A percentile compares a stretch with the other conserved stretches of the same genome.
Conservation (phyloP, 306 rosid genomes). For the Datisca glomerata region DNA sequence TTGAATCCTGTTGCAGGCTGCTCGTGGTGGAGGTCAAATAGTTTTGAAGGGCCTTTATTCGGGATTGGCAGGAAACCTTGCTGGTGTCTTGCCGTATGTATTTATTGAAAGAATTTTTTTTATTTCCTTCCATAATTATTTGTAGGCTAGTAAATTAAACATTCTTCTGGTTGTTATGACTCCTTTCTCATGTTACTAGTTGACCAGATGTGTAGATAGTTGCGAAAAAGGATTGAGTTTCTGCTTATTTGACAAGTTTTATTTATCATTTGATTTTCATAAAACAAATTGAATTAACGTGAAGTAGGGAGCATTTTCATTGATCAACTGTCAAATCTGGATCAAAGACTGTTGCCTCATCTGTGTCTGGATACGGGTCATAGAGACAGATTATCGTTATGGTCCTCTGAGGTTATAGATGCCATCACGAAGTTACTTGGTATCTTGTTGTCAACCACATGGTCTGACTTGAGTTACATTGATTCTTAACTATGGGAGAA, state of each 20-base stretch:
- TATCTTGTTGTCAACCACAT: too few relatives aligned
- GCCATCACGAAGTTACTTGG: too few relatives aligned
- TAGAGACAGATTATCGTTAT: not conserved
- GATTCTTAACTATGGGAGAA: too few relatives aligned
- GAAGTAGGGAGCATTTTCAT: slow-evolving; percentile 1
- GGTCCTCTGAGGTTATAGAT: too few relatives aligned
- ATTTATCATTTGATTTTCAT: slow-evolving; percentile 1
- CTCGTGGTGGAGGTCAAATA: slow-evolving; percentile 78
- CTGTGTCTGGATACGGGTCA: not conserved
- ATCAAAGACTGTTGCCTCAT: not conserved
- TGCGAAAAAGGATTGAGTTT: too few relatives aligned
- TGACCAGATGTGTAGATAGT: too few relatives aligned
- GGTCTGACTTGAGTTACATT: too few relatives aligned
- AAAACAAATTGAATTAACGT: too few relatives aligned
- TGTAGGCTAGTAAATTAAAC: not conserved
- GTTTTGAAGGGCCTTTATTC: slow-evolving; percentile 78
- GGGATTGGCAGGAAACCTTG: slow-evolving; percentile 92
- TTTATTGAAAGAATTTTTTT: slow-evolving; percentile 9
- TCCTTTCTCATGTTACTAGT: too few relatives aligned
- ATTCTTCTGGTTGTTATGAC: too few relatives aligned
- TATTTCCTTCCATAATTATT: not conserved
- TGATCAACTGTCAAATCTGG: not conserved
- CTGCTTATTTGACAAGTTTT: slow-evolving; percentile 3
- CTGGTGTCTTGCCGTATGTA: slow-evolving; percentile 93
- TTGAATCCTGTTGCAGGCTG: slow-evolving; percentile 41